Conservation (phyloP, 1,284 basidiomycete genomes). For the Boletus sp. region DNA sequence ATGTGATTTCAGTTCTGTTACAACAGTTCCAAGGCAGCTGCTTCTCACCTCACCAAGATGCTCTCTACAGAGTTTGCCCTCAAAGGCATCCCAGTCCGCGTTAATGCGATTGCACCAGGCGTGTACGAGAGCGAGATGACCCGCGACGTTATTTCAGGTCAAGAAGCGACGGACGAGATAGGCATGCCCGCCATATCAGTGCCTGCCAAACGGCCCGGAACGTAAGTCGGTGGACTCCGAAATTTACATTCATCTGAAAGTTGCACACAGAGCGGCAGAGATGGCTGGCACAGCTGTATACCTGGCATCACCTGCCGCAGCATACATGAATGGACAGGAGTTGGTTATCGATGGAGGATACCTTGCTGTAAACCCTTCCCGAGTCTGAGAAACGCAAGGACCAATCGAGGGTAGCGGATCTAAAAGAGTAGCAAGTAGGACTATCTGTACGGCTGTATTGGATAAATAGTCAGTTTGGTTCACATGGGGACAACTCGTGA, state of each 20-base stretch:
- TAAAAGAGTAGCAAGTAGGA: background rate
- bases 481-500: background rate
- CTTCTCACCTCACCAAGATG: constrained; percentile 69
- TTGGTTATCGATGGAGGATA: constrained; percentile 72
- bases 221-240: constrained; percentile 43
- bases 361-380: constrained; percentile 64
- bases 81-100: constrained; percentile 62
- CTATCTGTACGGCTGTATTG: background rate
- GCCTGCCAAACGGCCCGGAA: constrained; percentile 60
- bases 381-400: constrained; percentile 11
- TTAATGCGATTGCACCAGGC: constrained; percentile 67
- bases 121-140: constrained; percentile 78
- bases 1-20: constrained; percentile 59
- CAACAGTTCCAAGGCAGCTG: constrained; percentile 75
- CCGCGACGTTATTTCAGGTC: constrained; percentile 42
- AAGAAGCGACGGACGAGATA: constrained; percentile 47
- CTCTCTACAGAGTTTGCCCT: constrained; percentile 70
- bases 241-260: background rate
- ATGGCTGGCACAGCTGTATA: constrained; percentile 73
- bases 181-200: constrained; percentile 54
- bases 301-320: constrained; percentile 64
- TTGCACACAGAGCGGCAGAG: constrained; percentile 56
- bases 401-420: background rate
- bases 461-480: background rate
- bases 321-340: constrained; percentile 72